Base-by-base conservation (phyloP, 768 basidiomycete genomes). In the Nidularia pulvinata region DNA sequence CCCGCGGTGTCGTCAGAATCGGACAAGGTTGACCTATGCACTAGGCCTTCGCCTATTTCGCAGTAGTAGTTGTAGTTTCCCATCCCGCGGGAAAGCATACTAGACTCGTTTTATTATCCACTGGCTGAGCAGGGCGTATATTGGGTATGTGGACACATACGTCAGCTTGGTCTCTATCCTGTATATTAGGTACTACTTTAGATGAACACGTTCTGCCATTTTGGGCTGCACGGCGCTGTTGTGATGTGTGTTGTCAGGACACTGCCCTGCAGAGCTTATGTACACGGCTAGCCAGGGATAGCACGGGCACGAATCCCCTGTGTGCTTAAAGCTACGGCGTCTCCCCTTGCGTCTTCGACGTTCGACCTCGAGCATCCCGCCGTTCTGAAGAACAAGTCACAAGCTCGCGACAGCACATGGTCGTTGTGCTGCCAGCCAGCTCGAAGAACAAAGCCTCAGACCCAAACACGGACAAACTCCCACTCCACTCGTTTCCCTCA, bases 401-500 rank as follows among this genome's bases (percentile, higher is more conserved):
- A 30, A 30, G 25, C 25, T 30, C 25, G 25, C 25, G 25, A 30
- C n/a, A 13, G 37, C 50, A 51, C 50, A 51, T 42, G 50, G 36
- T 51, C 50, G 37, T 36, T 42, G 50, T 14, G 35, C 22, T 34
- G 37, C 19, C 45, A 7, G 25, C 25, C 25, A 14, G 37, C 19
- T 16, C 19, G 53, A 53, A 54, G 54, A 54, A 62, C 61, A 60
- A 60, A 47, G 53, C 34, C 50, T 49, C 36, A 51, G 55, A 39
- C 39, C 60, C 68, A 69, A 71, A 69, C 63, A 68, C 54, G 47
- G 52, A 49, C 67, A 69, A 70, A 70, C 55, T 46, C 55, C 35
- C 48, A 61, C 63, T 65, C 61, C 66, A 65, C 66, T 63, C 61
- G 56, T 64, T 55, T 59, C 62, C 53, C 62, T 63, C 61, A 55